Evolutionary conservation across 805 yeast genomes (phyloP).

Genomic region (Yueomyces sp.): DNA sequence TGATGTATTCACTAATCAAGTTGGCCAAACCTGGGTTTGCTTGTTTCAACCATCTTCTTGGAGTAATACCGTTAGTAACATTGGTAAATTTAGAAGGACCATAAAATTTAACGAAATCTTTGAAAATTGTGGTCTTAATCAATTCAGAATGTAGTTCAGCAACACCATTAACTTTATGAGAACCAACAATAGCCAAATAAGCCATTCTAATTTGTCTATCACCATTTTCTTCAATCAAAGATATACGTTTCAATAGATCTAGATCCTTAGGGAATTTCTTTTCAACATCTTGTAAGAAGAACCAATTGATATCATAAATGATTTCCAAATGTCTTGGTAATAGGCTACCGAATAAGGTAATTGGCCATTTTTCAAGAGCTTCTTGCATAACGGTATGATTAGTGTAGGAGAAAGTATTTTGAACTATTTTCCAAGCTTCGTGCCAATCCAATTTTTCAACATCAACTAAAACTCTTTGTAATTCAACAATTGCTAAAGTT

Average conservation of each 20-base stretch:
- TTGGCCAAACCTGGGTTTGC: constrained; percentile 73
- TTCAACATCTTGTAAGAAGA: constrained; percentile 66
- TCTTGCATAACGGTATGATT: constrained; percentile 92
- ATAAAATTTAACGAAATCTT: constrained; percentile 73
- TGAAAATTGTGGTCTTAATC: constrained; percentile 77
- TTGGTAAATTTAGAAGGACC: constrained; percentile 79
- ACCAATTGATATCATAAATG: constrained; percentile 71
- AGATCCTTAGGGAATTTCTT: constrained; percentile 63
- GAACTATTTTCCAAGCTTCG: constrained; percentile 75
- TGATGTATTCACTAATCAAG: constrained; percentile 56
- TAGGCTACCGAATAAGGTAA: constrained; percentile 60
- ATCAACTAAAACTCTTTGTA: constrained; percentile 77
- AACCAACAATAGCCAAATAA: constrained; percentile 76
- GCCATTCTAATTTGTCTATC: constrained; percentile 91
- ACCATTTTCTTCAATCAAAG: constrained; percentile 67
- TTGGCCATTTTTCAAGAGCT: constrained; percentile 94
- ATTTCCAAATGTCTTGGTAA: constrained; percentile 88
- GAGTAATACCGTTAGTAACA: constrained; percentile 91
- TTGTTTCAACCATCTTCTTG: constrained; percentile 91
- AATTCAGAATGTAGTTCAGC: constrained; percentile 91
- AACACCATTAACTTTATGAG: constrained; percentile 90
- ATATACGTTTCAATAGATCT: constrained; percentile 50
- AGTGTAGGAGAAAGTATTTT: constrained; percentile 75
- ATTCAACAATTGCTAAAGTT: constrained; percentile 78
- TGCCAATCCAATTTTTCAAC: constrained; percentile 72